Percentiles rank a stretch among this genome's conserved stretches.
phyloP scores from a whole-genome alignment of 2,329 filamentous ascomycete genomes.

The Penicillium sumatraense region DNA sequence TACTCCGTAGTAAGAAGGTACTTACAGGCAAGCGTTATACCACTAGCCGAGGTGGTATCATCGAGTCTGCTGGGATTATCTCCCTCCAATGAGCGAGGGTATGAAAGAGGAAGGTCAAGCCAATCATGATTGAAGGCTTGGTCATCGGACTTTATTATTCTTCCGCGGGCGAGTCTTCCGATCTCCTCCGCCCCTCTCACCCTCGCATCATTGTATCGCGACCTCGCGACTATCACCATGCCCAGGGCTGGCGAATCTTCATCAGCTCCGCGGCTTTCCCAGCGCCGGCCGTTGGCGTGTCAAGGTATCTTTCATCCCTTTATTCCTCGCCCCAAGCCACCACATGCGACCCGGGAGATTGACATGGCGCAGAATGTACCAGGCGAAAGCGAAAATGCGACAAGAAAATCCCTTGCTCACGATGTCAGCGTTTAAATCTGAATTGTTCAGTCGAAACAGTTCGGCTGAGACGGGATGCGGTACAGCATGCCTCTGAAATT shows the following conservation, averaged over 20 bases:
- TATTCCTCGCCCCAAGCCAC: not conserved
- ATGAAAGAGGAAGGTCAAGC: no score
- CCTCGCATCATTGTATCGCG: not conserved
- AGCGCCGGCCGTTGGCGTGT: conserved; percentile 30
- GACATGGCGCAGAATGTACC: conserved; percentile 28
- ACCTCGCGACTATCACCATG: conserved; percentile 23
- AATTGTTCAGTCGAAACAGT: conserved; percentile 31
- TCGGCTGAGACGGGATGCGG: conserved; percentile 27
- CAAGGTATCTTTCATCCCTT: conserved; percentile 21
- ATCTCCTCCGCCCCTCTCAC: conserved; percentile 2
- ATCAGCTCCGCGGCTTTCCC: conserved; percentile 23
- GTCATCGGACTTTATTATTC: not conserved
- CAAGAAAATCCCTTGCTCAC: conserved; percentile 29
- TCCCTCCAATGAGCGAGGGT: not conserved
- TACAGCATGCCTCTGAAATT: conserved; percentile 32
- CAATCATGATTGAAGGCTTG: not conserved
- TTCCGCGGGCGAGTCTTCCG: conserved; percentile 2
- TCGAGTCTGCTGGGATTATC: no score
- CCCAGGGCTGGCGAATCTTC: conserved; percentile 11
- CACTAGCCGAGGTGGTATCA: no score
- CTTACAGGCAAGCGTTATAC: no score
- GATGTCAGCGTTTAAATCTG: conserved; percentile 28
- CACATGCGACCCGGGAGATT: conserved; percentile 4
- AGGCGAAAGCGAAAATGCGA: conserved; percentile 33
- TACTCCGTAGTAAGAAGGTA: no score